Conservation (phyloP, 768 basidiomycete genomes). For the Podaxis sp. region DNA sequence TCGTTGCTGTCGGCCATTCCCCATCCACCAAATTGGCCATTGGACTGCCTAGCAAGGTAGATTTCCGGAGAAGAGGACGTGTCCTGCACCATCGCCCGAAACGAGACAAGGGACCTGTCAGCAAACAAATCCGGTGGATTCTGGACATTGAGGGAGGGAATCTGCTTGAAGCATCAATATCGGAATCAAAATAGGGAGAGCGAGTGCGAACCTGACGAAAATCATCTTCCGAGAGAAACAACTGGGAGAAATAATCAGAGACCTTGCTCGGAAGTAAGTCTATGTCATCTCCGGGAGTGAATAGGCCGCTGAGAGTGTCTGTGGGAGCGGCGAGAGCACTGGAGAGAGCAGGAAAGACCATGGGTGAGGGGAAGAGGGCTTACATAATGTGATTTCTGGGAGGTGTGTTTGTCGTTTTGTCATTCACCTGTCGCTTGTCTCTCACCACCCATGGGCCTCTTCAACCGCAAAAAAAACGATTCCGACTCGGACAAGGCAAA, state of each 20-base stretch:
- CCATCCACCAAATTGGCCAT: constrained; percentile 67
- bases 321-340: constrained; percentile 45
- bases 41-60: constrained; percentile 49
- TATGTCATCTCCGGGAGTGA: constrained; percentile 23
- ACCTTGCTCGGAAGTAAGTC: constrained; percentile 40
- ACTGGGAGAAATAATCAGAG: constrained; percentile 37
- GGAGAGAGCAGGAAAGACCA: constrained; percentile 50
- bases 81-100: constrained; percentile 80
- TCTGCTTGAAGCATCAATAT: constrained; percentile 31
- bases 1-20: constrained; percentile 42
- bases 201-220: constrained; percentile 32
- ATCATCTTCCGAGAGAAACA: constrained; percentile 37
- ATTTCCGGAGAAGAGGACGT: constrained; percentile 71
- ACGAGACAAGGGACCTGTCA: constrained; percentile 59
- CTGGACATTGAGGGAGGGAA: constrained; percentile 47
- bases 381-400: constrained; percentile 4
- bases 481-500: constrained; percentile 46
- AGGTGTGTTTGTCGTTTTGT: background rate
- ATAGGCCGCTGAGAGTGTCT: constrained; percentile 44
- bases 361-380: constrained; percentile 24
- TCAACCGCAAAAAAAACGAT: constrained; percentile 48
- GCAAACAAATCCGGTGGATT: constrained; percentile 46
- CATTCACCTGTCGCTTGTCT: background rate
- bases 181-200: background rate
- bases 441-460: constrained; percentile 44